These are phyloP conservation scores for Jaltomata sinuosa DNA, from an alignment of 257 asterid species.

Conservation along the genomic window DNA sequence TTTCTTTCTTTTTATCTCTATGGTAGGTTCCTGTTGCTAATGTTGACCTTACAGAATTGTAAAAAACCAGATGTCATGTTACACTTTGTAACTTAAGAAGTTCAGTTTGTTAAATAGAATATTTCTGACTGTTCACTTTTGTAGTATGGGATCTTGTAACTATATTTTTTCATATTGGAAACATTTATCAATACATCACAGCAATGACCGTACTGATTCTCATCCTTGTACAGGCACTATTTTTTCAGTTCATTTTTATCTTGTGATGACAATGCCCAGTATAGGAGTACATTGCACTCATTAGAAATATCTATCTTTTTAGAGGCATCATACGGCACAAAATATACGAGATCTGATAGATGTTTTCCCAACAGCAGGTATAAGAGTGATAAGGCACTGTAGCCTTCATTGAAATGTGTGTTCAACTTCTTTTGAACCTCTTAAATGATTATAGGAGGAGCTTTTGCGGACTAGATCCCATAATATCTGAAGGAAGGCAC, in stretches of 20 bases:
- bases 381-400: background rate
- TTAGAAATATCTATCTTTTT: background rate
- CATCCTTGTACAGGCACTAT: conserved; percentile 1
- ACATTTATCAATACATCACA: conserved; percentile 17
- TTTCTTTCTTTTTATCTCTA: conserved; percentile 1
- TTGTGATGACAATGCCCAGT: background rate
- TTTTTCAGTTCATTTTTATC: background rate
- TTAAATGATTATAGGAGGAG: background rate
- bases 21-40: conserved; percentile 10
- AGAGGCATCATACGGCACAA: background rate
- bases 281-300: background rate
- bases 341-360: background rate
- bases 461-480: background rate
- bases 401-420: background rate
- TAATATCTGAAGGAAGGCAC: background rate
- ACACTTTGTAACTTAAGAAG: conserved; percentile 22
- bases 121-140: conserved; percentile 12
- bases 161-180: conserved; percentile 13
- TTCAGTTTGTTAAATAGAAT: conserved; percentile 16
- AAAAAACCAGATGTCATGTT: conserved; percentile 24
- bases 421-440: background rate
- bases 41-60: conserved; percentile 21
- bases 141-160: conserved; percentile 21
- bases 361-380: background rate
- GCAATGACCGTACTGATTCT: conserved; percentile 6